A percentile compares a stretch with the other conserved stretches of the same genome.
Evolutionary conservation across 1,284 basidiomycete genomes (phyloP).

Genomic region (Heliocybe sulcata): DNA sequence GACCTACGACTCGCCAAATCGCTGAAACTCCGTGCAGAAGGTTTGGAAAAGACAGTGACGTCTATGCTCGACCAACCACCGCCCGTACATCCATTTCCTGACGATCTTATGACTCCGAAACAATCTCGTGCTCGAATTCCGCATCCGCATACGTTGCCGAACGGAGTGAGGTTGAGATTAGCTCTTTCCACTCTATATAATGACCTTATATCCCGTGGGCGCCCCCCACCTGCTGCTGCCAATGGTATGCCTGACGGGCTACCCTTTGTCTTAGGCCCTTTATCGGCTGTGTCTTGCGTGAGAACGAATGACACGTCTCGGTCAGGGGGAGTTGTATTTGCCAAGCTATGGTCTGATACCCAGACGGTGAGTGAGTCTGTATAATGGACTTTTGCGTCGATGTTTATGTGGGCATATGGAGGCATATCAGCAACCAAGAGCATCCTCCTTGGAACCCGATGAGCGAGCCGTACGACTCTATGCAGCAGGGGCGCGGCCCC

Average conservation of each 20-base stretch:
- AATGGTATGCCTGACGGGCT: slow-evolving; percentile 4
- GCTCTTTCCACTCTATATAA: slow-evolving; percentile 68
- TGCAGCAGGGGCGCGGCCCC: background rate
- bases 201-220: slow-evolving; percentile 69
- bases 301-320: background rate
- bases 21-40: slow-evolving; percentile 64
- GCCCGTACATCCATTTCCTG: slow-evolving; percentile 40
- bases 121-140: slow-evolving; percentile 9
- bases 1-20: slow-evolving; percentile 53
- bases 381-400: background rate
- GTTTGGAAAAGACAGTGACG: slow-evolving; percentile 70
- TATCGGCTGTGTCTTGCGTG: background rate
- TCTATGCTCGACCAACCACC: slow-evolving; percentile 76
- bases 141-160: slow-evolving; percentile 61
- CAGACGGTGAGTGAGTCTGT: background rate
- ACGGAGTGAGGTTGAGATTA: slow-evolving; percentile 71
- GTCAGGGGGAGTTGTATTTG: background rate
- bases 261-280: slow-evolving; percentile 5
- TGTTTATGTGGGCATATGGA: background rate
- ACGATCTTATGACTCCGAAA: slow-evolving; percentile 31
- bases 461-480: background rate
- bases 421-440: background rate
- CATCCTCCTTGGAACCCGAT: background rate
- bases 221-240: slow-evolving; percentile 38
- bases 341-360: background rate